Base-by-base conservation (phyloP, 1,284 basidiomycete species). In the Pisolithus thermaeus region DNA sequence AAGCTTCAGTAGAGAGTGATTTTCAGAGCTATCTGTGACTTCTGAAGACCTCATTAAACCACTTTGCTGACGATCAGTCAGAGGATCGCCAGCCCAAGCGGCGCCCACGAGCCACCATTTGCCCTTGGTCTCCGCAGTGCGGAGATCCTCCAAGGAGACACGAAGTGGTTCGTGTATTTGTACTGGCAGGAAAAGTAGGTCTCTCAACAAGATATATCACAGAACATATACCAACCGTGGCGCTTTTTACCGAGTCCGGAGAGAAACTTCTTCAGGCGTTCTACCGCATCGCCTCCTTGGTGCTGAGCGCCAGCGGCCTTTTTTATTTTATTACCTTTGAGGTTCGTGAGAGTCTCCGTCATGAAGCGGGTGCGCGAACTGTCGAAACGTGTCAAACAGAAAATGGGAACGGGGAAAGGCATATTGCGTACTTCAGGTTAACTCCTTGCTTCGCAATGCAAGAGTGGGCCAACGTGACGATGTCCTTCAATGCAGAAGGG, bases 101-200 rank as follows among this genome's bases (percentile, higher is more conserved):
- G 96, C 92, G 25, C 96, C 97, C 36, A 98, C 91, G 2, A 98
- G 77, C 97, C 97, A 99, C 97, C 97, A 99, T 71, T 96, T 97
- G 2, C 97, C 97, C 62, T 86, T 90, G 28, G 80, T 88, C 51
- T 91, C 84, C 0, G 93, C 89, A 1, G 85, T 81, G 53, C 83
- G 86, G 9, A 99, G 76, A 67, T 99, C 96, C n/a, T 80, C 74
- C 20, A 98, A 74, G 0, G 85, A 83, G 1, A 95, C 83, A 1
- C 92, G 86, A 7, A 97, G 75, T 0, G 92, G 84, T 51, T 97
- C 94, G 58, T 91, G 83, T 0, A 85, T 80, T 52, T 86, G 73
- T 2, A 92, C 92, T 94, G 53, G 14, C 28, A 41, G 14, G 38
- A 40, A 20, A 36, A 9, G 23, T 52, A 28, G 38, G 37, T 53